Percentiles rank a stretch among this genome's conserved stretches.
These are phyloP conservation scores for Tubosaeta brunneosetosa DNA, from an alignment of 768 basidiomycete species.

Conservation along the genomic window DNA sequence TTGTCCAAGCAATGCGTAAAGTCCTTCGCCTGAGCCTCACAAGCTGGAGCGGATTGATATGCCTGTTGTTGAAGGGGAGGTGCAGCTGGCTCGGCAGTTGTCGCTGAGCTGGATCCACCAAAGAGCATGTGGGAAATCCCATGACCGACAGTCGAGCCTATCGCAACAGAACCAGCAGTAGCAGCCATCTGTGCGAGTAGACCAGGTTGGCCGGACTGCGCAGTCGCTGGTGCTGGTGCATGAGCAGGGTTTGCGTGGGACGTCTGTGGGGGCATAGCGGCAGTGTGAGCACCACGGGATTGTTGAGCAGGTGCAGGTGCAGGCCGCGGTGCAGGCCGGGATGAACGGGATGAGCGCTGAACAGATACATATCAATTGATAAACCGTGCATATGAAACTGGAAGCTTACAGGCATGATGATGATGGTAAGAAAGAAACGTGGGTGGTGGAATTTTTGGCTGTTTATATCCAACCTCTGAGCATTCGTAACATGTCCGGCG, in stretches of 20 bases:
- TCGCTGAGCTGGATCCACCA: conserved; percentile 51
- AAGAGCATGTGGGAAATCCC: conserved; percentile 90
- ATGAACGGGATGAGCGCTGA: conserved; percentile 76
- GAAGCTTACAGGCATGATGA: conserved; percentile 46
- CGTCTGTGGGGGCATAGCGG: conserved; percentile 41
- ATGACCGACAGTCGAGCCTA: conserved; percentile 85
- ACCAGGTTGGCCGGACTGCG: conserved; percentile 55
- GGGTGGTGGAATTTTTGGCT: conserved; percentile 13
- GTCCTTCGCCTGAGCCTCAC: conserved; percentile 81
- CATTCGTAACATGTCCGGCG: conserved; percentile 19
- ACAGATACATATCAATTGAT: neutral
- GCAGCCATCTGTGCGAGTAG: conserved; percentile 83
- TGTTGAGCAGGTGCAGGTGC: conserved; percentile 35
- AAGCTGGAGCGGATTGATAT: conserved; percentile 46
- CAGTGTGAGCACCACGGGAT: conserved; percentile 44
- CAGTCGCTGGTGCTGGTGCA: conserved; percentile 36
- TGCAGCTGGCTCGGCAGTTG: conserved; percentile 45
- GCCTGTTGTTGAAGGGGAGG: conserved; percentile 42
- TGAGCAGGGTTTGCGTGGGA: conserved; percentile 41
- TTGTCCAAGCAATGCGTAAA: conserved; percentile 84
- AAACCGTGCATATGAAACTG: neutral
- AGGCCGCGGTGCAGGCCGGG: conserved; percentile 53
- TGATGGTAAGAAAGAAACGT: conserved; percentile 18
- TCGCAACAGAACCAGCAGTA: conserved; percentile 85
- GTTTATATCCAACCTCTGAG: conserved; percentile 17